Evolutionary conservation across 1,284 basidiomycete genomes (phyloP), one percentile per base, ranked within the genome.

Genomic region (Sanghuangporus weigelae): DNA sequence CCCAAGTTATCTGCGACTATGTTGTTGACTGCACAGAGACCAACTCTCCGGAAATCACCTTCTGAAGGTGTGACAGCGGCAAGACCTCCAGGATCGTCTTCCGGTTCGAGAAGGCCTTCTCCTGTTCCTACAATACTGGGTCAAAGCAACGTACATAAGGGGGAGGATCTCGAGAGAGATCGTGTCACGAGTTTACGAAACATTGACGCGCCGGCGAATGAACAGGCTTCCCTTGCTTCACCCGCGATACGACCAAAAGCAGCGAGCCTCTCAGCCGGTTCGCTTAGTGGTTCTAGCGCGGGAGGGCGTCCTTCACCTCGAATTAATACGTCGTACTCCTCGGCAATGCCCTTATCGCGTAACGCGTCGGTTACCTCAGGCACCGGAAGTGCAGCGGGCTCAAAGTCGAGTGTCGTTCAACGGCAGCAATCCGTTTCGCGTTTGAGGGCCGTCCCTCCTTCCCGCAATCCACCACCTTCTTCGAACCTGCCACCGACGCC

Each of bases 381-480:
- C 11, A 55, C 39, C 16, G 49, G 51, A 19, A 57, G 63, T 21
- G 40, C 40, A 14, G 23, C 31, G 7, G 59, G 59, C n/a, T 65
- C 64, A 14, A 42, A 48, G 16, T n/a, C 56, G 39, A 23, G 40
- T 6, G 57, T 60, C 16, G 53, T 66, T 26, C 57, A 53, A 16
- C 61, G 62, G 12, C 59, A 66, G 50, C 42, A 58, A n/a, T 66
- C 65, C n/a, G 54, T 51, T 4, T 49, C 62, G 11, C 65, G 65
- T 10, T 36, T 66, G n/a, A 57, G 65, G 11, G 31, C 65, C 8
- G 57, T 66, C 8, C 65, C 65, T 23, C 65, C 65, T 50, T 63
- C 62, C 6, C 65, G 61, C 26, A 61, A 57, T 38, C 65, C 65
- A 23, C 61, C 65, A 36, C 65, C 65, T n/a, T 23, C 42, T n/a